These are phyloP conservation scores for Apium graveolens DNA, from an alignment of 129 eudicot species.

Conservation along the genomic window DNA sequence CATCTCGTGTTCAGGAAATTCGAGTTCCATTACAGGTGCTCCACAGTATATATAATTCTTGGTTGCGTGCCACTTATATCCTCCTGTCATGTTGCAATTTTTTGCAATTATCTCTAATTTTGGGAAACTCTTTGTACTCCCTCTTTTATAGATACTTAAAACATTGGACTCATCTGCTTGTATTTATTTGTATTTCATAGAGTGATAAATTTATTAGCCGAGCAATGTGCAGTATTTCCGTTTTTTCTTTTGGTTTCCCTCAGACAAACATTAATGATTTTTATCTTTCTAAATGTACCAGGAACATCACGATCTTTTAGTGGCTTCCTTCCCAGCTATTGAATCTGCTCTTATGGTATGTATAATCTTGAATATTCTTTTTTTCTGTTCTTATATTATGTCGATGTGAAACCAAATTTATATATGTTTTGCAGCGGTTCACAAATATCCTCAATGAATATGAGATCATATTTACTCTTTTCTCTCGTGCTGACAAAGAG, in stretches of 20 bases:
- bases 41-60: conserved; percentile 7
- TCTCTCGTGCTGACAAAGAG: conserved; percentile 71
- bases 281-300: conserved; percentile 22
- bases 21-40: conserved; percentile 95
- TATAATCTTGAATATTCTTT: conserved; percentile 11
- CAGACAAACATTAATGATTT: background rate
- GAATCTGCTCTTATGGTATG: conserved; percentile 90
- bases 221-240: background rate
- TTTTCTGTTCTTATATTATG: conserved; percentile 4
- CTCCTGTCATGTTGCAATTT: background rate
- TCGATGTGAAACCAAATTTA: conserved; percentile 10
- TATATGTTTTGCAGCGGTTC: conserved; percentile 52
- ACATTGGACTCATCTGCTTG: background rate
- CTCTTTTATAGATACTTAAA: background rate
- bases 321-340: conserved; percentile 77
- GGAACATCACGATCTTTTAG: conserved; percentile 95
- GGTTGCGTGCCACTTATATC: background rate
- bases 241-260: background rate
- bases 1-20: conserved; percentile 98
- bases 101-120: background rate
- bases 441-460: conserved; percentile 61
- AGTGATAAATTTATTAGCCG: background rate
- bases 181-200: background rate
- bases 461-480: conserved; percentile 59
- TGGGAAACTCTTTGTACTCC: background rate